Evolutionary conservation across 2,329 filamentous ascomycete species (phyloP).

Genomic region (Colletotrichum sp.): DNA sequence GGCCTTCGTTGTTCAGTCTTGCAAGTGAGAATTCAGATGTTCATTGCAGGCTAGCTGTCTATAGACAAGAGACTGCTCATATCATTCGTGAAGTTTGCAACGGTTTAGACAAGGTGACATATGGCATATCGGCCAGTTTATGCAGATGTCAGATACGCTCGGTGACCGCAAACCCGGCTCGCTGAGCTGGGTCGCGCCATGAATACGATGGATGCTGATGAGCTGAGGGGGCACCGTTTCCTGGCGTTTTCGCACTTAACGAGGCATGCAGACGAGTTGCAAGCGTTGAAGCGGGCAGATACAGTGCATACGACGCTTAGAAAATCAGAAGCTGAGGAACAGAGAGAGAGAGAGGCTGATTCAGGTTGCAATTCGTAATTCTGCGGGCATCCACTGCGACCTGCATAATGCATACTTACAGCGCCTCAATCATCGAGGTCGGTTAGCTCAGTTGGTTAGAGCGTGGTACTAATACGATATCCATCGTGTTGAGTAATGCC

Average conservation of each 20-base stretch:
- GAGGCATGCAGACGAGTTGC: not conserved
- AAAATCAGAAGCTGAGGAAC: not conserved
- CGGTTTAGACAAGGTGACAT: not conserved
- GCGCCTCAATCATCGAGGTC: not conserved
- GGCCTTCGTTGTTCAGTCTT: not conserved
- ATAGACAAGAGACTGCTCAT: not conserved
- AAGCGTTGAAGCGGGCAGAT: not conserved
- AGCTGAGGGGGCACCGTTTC: too few species aligned
- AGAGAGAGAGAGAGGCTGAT: not conserved
- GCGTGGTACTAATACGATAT: conserved; percentile 21
- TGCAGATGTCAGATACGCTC: too few species aligned
- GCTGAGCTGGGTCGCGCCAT: too few species aligned
- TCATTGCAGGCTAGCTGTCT: not conserved
- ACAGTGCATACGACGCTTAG: not conserved
- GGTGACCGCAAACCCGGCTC: too few species aligned
- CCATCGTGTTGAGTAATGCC: conserved; percentile 3
- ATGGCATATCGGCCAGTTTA: too few species aligned
- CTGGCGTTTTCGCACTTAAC: not conserved
- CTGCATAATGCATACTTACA: too few species aligned
- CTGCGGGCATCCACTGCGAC: too few species aligned
- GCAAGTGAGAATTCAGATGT: not conserved
- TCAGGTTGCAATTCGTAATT: too few species aligned
- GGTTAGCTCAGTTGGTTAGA: conserved; percentile 23
- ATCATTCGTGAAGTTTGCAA: not conserved
- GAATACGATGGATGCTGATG: not conserved